Evolutionary conservation across 768 basidiomycete genomes (phyloP).

Genomic region (Candolleomyces eurysporus): DNA sequence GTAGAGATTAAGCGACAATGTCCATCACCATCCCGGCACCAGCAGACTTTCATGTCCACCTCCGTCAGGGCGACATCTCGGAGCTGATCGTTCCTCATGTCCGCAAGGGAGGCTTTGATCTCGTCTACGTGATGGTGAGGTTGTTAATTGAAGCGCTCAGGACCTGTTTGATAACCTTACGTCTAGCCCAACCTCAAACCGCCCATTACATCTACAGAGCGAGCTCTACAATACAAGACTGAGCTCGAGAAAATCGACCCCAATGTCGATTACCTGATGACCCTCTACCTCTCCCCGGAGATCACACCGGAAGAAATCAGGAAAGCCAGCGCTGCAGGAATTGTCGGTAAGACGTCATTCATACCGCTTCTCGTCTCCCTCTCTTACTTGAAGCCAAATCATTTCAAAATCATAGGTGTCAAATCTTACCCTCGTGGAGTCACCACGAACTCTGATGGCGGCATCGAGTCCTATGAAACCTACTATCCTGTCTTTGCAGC

Average conservation of each 20-base stretch:
- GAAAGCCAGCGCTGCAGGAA: slow-evolving; percentile 82
- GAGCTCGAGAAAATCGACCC: slow-evolving; percentile 75
- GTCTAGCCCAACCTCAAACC: slow-evolving; percentile 87
- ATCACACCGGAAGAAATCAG: slow-evolving; percentile 88
- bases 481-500: slow-evolving; percentile 93
- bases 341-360: slow-evolving; percentile 47
- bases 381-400: neutral
- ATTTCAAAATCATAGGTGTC: slow-evolving; percentile 50
- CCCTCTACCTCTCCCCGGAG: slow-evolving; percentile 89
- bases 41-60: slow-evolving; percentile 95
- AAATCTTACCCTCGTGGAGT: slow-evolving; percentile 98
- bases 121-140: slow-evolving; percentile 95
- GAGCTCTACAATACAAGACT: slow-evolving; percentile 78
- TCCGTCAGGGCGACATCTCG: slow-evolving; percentile 83
- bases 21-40: slow-evolving; percentile 57
- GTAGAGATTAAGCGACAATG: slow-evolving; percentile 18
- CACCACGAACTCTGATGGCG: slow-evolving; percentile 94
- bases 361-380: neutral
- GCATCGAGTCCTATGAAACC: slow-evolving; percentile 91
- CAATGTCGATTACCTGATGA: slow-evolving; percentile 87
- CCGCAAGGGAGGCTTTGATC: slow-evolving; percentile 79
- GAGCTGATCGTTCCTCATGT: slow-evolving; percentile 89
- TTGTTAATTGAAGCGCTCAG: neutral
- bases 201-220: slow-evolving; percentile 78
- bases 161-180: slow-evolving; percentile 11